Conservation (phyloP, 345 rosid species). For the Arabidopsis suecica region DNA sequence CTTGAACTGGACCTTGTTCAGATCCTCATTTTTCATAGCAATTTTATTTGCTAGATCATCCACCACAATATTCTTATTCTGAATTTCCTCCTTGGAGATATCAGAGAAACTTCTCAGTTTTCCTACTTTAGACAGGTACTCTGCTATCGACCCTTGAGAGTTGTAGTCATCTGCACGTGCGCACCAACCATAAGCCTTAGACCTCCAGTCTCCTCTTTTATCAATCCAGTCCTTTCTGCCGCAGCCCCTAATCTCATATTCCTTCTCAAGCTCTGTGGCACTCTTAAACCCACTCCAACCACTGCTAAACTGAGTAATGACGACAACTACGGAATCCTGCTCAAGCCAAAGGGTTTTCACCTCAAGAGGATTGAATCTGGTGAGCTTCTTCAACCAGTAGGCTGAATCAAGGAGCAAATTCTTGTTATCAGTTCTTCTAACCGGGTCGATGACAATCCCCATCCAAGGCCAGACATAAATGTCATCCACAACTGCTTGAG, state of each 20-base stretch:
- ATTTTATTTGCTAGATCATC: constrained; percentile 60
- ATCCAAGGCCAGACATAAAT: constrained; percentile 86
- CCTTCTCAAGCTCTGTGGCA: constrained; percentile 66
- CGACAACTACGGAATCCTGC: constrained; percentile 47
- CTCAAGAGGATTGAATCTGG: constrained; percentile 58
- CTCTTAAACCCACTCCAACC: constrained; percentile 67
- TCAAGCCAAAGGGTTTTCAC: constrained; percentile 58
- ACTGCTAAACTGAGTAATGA: constrained; percentile 54
- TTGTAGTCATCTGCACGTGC: constrained; percentile 76
- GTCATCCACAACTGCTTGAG: constrained; percentile 47
- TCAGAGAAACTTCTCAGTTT: constrained; percentile 61
- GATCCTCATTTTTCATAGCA: constrained; percentile 65
- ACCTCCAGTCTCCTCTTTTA: constrained; percentile 45
- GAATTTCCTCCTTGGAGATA: constrained; percentile 52
- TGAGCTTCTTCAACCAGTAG: constrained; percentile 68
- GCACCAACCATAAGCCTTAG: constrained; percentile 69
- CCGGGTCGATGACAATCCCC: constrained; percentile 62
- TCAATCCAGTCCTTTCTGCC: constrained; percentile 65
- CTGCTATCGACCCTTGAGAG: constrained; percentile 63
- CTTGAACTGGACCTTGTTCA: constrained; percentile 53
- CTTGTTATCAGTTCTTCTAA: constrained; percentile 40
- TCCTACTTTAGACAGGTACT: constrained; percentile 64
- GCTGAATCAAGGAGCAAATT: constrained; percentile 42
- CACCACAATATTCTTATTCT: constrained; percentile 50
- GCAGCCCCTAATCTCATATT: constrained; percentile 52